Evolutionary conservation across 805 yeast genomes (phyloP), one percentile per base, ranked within the genome.

Genomic region (Starmerella roubikii): DNA sequence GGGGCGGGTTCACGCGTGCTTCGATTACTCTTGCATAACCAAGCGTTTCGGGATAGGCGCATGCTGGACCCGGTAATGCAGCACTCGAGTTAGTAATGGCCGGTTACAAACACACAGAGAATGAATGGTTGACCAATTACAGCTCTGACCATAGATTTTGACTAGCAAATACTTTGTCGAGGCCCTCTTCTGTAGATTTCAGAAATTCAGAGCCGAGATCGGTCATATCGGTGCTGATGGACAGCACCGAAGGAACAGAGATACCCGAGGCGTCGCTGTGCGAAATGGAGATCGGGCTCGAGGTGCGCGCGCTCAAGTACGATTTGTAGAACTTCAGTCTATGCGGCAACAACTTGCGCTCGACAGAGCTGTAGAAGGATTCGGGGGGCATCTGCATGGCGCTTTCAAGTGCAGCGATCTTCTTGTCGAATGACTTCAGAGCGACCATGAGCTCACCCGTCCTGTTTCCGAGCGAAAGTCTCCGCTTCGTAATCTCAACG

Each of bases 361-460:
- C 22, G 20, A 44, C 17, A 2, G 26, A 30, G n/a, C 15, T 3
- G 29, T 38, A 46, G n/a, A 46, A 17, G 9, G 20, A 23, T 21
- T 41, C 38, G 1, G 42, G 35, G 9, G 41, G 34, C 12, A 30
- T 10, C 15, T 19, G n/a, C 50, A 46, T 46, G 10, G 42, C 37
- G 12, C 25, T 32, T 17, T 37, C 32, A 19, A 46, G 32, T 9
- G 32, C 9, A 3, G 20, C 33, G 22, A 46, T 20, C 26, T 43
- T 35, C 17, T 32, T 37, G 24, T 38, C 28, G 3, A 35, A 2
- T 4, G 20, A 19, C n/a, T 34, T 30, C 11, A 38, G 25, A 16
- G 30, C 32, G 11, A 35, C 39, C 3, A 48, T 36, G 7, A 46
- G 35, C 20, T 27, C 34, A 25, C 50, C 37, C 11, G 50, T 37